These are phyloP conservation scores for Thermochaetoides thermophila DNA, from an alignment of 495 filamentous ascomycete species.

Conservation along the genomic window DNA sequence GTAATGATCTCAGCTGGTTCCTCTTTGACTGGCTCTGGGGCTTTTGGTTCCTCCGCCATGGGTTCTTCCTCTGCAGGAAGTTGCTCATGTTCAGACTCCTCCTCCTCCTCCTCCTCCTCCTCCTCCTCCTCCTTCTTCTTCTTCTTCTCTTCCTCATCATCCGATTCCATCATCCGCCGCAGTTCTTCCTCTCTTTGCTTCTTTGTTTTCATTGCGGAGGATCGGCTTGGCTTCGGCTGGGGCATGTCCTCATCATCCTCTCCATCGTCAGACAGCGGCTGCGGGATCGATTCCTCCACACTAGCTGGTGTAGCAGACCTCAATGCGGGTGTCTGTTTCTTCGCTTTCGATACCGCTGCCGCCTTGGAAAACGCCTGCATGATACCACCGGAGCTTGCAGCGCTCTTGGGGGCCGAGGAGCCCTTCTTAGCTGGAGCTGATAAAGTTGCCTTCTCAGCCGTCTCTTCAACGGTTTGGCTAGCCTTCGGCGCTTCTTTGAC, in stretches of 20 bases:
- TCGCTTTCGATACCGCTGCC: constrained; percentile 37
- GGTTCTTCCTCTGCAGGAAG: constrained; percentile 8
- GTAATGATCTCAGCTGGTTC: constrained; percentile 39
- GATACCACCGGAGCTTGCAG: constrained; percentile 38
- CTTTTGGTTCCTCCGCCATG: constrained; percentile 17
- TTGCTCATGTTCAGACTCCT: constrained; percentile 1
- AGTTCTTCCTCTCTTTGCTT: constrained; percentile 61
- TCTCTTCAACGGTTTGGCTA: constrained; percentile 10
- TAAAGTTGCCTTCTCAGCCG: constrained; percentile 14
- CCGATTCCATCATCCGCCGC: constrained; percentile 77
- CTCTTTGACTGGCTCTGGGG: constrained; percentile 25
- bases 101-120: constrained; percentile 11
- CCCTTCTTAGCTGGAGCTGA: constrained; percentile 25
- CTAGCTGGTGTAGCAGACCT: constrained; percentile 27
- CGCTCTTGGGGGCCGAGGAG: constrained; percentile 38
- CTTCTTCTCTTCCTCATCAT: constrained; percentile 36
- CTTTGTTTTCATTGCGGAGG: constrained; percentile 37
- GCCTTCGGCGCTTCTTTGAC: constrained; percentile 23
- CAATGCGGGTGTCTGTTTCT: constrained; percentile 35
- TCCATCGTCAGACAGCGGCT: constrained; percentile 58
- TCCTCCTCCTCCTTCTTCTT: constrained; percentile 48
- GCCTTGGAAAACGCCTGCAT: constrained; percentile 79
- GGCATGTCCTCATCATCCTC: constrained; percentile 47
- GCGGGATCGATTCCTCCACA: constrained; percentile 41
- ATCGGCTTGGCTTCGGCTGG: constrained; percentile 21